Base-by-base conservation (phyloP, 2,329 filamentous ascomycete species). In the Epichloe typhina region DNA sequence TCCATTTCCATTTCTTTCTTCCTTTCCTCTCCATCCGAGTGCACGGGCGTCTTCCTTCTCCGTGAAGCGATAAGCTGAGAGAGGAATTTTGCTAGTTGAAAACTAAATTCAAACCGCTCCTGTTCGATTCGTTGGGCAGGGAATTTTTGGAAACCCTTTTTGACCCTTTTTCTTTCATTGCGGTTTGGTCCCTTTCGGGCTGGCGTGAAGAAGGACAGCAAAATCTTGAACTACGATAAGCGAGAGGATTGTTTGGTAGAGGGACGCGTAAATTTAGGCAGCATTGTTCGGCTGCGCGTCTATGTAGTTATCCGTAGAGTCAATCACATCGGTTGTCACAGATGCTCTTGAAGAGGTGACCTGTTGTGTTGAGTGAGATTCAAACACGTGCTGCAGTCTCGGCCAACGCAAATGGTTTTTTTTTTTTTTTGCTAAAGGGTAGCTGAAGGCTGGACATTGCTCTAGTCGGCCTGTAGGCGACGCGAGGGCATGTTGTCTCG, bases 51-150 rank as follows among this genome's bases (percentile, higher is more conserved):
- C 82, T 69, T 69, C 67, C 66, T 69, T 69, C 66, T 69, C 67
- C 66, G 66, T 69, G 67, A 85, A 79, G 80, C 79, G 77, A 80
- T 81, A 77, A 68, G 67, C 67, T 69, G 81, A 84, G 82, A 86
- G 82, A 86, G 79, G 83, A 85, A 82, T 83, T 85, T 86, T 86
- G 83, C 83, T 86, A 84, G 82, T 86, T 86, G 83, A 86, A 86
- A 86, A 86, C 83, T 86, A 85, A 78, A 76, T 63, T 74, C 72
- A 80, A 81, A 85, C 82, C 71, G 73, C 82, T 86, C 72, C 72
- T 75, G 68, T 72, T 76, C 77, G 80, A 75, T 77, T 76, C 77
- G 70, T 75, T 80, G 74, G 78, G 72, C 73, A 61, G 73, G 82
- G 81, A 68, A 86, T 85, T 86, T 83, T 86, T 86, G 85, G 82